Evolutionary conservation across 2,329 filamentous ascomycete genomes (phyloP).

Genomic region (Cladosporium sp.): DNA sequence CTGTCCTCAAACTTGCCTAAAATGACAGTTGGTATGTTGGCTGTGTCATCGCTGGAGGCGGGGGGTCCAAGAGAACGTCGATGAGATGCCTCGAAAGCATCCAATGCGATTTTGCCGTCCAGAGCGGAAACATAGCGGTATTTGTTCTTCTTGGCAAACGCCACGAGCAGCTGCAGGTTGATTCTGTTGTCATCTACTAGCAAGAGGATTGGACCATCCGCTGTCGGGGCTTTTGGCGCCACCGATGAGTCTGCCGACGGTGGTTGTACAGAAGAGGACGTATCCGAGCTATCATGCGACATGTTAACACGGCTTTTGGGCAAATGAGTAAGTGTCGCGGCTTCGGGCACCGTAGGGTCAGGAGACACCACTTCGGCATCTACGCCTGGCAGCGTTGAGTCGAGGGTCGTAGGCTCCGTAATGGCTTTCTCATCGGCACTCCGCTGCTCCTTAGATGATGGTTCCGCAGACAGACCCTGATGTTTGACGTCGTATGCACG

Average conservation of each 20-base stretch:
- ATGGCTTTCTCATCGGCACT: background rate
- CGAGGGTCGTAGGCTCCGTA: background rate
- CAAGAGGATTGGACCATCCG: constrained; percentile 21
- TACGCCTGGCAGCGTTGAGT: background rate
- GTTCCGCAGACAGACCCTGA: background rate
- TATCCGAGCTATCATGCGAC: background rate
- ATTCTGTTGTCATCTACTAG: constrained; percentile 34
- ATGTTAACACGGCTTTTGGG: background rate
- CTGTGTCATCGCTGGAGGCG: background rate
- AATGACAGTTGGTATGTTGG: constrained; percentile 40
- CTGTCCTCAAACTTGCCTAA: too few species aligned
- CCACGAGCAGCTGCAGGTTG: constrained; percentile 29
- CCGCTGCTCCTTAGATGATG: background rate
- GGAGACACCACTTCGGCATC: background rate
- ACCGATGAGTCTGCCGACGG: background rate
- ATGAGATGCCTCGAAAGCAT: constrained; percentile 29
- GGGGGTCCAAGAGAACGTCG: background rate
- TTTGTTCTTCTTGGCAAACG: constrained; percentile 36
- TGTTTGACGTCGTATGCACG: background rate
- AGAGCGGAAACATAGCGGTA: constrained; percentile 45
- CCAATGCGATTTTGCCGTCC: constrained; percentile 48
- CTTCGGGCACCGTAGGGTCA: too few species aligned
- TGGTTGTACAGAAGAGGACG: background rate
- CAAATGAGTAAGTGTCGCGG: background rate
- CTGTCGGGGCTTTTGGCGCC: background rate